Conservation (phyloP, 2,329 filamentous ascomycete genomes). For the Pseudopyricularia cyperi region DNA sequence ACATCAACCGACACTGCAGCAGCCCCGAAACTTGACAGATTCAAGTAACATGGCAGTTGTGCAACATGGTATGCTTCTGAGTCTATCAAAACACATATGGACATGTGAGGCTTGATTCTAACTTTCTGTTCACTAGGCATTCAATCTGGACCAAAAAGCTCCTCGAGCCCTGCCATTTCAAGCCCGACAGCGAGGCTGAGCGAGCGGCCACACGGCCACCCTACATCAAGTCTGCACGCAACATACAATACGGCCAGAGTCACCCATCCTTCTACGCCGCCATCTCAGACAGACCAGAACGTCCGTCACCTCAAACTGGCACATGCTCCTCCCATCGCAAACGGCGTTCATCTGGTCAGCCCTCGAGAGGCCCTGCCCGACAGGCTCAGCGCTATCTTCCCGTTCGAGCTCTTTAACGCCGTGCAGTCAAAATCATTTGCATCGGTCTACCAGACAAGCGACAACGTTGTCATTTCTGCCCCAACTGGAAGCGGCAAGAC, state of each 20-base stretch:
- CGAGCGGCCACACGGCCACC: background rate
- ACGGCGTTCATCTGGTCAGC: slow-evolving; percentile 25
- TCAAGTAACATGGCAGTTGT: background rate
- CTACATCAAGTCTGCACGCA: background rate
- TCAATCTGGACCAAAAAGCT: background rate
- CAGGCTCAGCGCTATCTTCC: slow-evolving; percentile 55
- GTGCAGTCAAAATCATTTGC: slow-evolving; percentile 71
- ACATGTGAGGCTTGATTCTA: background rate
- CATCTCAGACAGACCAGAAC: background rate
- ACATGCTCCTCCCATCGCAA: slow-evolving; percentile 20
- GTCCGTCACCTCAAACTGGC: slow-evolving; percentile 3
- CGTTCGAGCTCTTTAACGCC: slow-evolving; percentile 66
- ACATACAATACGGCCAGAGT: background rate
- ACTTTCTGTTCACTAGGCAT: background rate
- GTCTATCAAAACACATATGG: background rate
- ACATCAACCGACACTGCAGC: background rate
- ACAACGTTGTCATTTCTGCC: slow-evolving; percentile 70
- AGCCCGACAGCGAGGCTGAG: background rate
- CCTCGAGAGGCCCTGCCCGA: slow-evolving; percentile 48
- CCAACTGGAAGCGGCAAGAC: slow-evolving; percentile 84
- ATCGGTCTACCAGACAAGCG: slow-evolving; percentile 48
- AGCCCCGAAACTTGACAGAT: background rate
- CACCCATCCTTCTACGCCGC: background rate
- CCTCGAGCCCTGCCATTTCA: background rate
- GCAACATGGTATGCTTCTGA: background rate